A percentile compares a stretch with the other conserved stretches of the same genome.
Conservation (phyloP, 805 yeast genomes). For the Debaryomyces castellii region DNA sequence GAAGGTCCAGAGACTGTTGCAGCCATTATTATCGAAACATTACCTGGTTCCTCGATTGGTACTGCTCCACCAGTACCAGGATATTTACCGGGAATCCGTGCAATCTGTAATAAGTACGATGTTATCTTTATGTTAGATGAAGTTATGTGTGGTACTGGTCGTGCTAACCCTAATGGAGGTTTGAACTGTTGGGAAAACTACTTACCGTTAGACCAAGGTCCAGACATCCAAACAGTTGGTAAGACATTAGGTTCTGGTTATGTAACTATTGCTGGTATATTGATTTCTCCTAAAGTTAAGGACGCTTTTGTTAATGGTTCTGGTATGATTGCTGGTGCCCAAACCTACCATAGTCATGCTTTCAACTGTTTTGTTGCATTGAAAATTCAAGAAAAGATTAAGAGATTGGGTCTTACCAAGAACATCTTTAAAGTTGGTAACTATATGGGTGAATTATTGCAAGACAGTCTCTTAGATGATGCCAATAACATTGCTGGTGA, state of each 20-base stretch:
- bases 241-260: slow-evolving; percentile 31
- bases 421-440: slow-evolving; percentile 45
- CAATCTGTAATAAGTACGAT: slow-evolving; percentile 31
- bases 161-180: slow-evolving; percentile 23
- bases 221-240: slow-evolving; percentile 31
- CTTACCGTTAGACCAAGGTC: slow-evolving; percentile 23
- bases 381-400: slow-evolving; percentile 28
- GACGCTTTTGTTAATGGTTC: slow-evolving; percentile 18
- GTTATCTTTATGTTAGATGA: slow-evolving; percentile 31
- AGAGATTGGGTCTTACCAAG: slow-evolving; percentile 31
- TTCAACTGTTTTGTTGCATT: slow-evolving; percentile 29
- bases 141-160: slow-evolving; percentile 39
- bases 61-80: slow-evolving; percentile 27
- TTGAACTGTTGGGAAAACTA: slow-evolving; percentile 32
- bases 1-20: slow-evolving; percentile 31
- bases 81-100: slow-evolving; percentile 26
- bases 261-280: slow-evolving; percentile 31
- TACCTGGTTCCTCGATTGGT: slow-evolving; percentile 29
- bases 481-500: slow-evolving; percentile 44
- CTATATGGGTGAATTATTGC: slow-evolving; percentile 38
- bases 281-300: slow-evolving; percentile 25
- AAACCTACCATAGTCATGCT: slow-evolving; percentile 25
- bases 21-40: slow-evolving; percentile 24
- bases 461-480: slow-evolving; percentile 7
- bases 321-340: slow-evolving; percentile 21